These are phyloP conservation scores for Lodderomyces parapsilosis DNA, from an alignment of 1,139 yeast genomes.

Conservation along the genomic window DNA sequence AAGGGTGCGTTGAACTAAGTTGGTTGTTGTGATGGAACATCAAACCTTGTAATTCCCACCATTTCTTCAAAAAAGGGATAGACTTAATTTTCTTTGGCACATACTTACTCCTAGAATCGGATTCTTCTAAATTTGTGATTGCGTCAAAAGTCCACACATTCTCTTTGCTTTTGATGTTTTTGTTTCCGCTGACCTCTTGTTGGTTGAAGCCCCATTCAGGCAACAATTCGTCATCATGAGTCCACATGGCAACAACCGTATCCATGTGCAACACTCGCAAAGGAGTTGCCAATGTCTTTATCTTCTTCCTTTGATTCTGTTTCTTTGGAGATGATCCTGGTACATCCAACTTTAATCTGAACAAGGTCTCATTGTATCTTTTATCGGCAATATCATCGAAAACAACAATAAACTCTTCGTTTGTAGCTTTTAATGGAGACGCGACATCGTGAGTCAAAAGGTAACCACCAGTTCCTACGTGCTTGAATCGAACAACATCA, in stretches of 20 bases:
- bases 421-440: conserved; percentile 86
- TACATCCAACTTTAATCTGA: conserved; percentile 60
- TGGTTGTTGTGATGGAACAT: conserved; percentile 95
- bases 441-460: conserved; percentile 95
- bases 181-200: conserved; percentile 94
- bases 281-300: conserved; percentile 69
- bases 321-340: conserved; percentile 38
- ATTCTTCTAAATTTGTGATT: conserved; percentile 56
- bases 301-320: conserved; percentile 39
- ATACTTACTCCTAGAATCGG: conserved; percentile 60
- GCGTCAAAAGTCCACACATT: conserved; percentile 77
- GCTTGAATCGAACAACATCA: conserved; percentile 77
- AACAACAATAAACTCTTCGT: conserved; percentile 86
- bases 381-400: conserved; percentile 51
- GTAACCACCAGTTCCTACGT: conserved; percentile 75
- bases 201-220: conserved; percentile 96
- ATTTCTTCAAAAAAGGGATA: conserved; percentile 76
- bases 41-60: conserved; percentile 81
- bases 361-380: conserved; percentile 68
- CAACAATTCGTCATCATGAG: conserved; percentile 74
- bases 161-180: conserved; percentile 63
- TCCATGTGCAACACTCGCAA: conserved; percentile 77
- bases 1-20: conserved; percentile 87
- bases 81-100: conserved; percentile 56
- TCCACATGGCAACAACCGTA: conserved; percentile 94